phyloP scores from a whole-genome alignment of 192 early-diverging fungal species.

The Coemansia sp. region DNA sequence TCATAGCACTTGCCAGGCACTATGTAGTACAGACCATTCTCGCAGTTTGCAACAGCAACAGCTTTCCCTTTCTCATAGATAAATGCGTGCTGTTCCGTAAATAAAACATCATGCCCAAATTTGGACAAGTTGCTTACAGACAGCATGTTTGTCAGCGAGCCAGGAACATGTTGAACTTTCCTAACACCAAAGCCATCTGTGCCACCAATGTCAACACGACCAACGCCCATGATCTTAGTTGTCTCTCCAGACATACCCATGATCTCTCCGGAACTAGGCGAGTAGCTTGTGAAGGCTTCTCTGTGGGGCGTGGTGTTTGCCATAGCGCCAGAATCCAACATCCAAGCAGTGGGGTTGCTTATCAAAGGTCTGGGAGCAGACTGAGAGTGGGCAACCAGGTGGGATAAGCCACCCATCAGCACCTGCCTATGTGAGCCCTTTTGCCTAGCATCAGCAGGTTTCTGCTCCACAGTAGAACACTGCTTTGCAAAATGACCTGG shows the following conservation, averaged over 20 bases:
- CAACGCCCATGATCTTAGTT: neutral
- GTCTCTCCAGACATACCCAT: conserved; percentile 7
- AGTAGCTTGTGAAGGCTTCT: neutral
- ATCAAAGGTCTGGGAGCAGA: neutral
- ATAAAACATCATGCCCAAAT: neutral
- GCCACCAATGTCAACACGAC: neutral
- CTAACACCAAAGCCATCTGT: neutral
- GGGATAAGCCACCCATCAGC: conserved; percentile 2
- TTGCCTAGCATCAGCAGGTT: neutral
- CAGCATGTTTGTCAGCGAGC: neutral
- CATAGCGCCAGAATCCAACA: conserved; percentile 1
- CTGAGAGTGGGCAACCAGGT: neutral
- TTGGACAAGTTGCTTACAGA: neutral
- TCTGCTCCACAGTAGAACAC: neutral
- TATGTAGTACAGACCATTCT: neutral
- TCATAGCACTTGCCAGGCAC: neutral
- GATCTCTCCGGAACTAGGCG: conserved; percentile 2
- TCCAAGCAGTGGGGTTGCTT: neutral
- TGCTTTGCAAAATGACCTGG: conserved; percentile 1
- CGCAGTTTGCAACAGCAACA: neutral
- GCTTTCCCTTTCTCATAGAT: neutral
- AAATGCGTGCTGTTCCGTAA: neutral
- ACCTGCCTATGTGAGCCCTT: conserved; percentile 2
- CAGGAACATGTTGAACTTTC: conserved; percentile 4
- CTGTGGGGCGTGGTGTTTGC: conserved; percentile 3